Conservation (phyloP, 371 early-diverging fungal species). For the Dinochytrium kinnereticum region DNA sequence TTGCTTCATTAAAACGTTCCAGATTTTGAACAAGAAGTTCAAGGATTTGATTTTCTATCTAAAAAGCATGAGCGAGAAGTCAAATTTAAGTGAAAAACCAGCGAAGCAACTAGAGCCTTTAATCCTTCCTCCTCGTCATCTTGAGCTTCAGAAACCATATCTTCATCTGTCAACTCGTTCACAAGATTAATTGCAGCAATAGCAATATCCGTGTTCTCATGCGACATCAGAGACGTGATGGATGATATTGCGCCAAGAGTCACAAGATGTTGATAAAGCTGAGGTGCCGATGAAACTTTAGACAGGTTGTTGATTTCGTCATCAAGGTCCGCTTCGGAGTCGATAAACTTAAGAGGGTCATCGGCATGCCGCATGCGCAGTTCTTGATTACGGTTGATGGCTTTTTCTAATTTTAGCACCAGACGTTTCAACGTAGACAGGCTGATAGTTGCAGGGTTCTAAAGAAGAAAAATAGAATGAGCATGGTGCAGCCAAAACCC, state of each 20-base stretch:
- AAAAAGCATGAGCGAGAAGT: background rate
- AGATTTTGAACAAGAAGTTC: constrained; percentile 81
- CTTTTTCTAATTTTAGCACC: constrained; percentile 83
- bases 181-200: constrained; percentile 84
- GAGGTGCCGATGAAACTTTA: constrained; percentile 77
- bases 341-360: constrained; percentile 85
- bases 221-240: constrained; percentile 76
- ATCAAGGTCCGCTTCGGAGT: constrained; percentile 93
- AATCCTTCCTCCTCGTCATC: constrained; percentile 73
- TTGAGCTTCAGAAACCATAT: constrained; percentile 64
- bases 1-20: constrained; percentile 74
- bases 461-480: background rate
- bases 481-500: no score
- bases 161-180: constrained; percentile 91
- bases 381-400: constrained; percentile 84
- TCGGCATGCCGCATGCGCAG: constrained; percentile 82
- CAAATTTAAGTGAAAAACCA: constrained; percentile 47
- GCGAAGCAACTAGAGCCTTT: constrained; percentile 67
- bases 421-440: constrained; percentile 69
- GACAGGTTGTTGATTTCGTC: constrained; percentile 81
- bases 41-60: constrained; percentile 74
- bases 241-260: constrained; percentile 69
- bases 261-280: constrained; percentile 74
- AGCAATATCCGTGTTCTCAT: constrained; percentile 93
- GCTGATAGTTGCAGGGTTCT: constrained; percentile 65